Percentiles rank a stretch among this genome's conserved stretches.
Conservation (phyloP, 257 asterid species). For the Parsonsia alboflavescens region DNA sequence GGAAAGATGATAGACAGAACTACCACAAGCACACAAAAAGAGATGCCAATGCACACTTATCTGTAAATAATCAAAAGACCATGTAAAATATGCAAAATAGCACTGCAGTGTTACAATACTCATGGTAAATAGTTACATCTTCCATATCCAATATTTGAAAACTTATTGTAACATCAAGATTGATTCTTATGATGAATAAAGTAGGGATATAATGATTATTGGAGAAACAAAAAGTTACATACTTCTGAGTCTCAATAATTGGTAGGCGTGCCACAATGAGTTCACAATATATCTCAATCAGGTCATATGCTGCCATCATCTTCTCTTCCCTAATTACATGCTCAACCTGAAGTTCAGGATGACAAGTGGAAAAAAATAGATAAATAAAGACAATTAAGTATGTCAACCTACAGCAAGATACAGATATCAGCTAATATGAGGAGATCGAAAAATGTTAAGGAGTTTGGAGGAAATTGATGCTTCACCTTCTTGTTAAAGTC, state of each 20-base stretch:
- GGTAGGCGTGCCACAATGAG: slow-evolving; percentile 78
- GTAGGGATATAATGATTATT: slow-evolving; percentile 11
- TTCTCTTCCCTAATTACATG: slow-evolving; percentile 97
- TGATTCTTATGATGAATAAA: neutral
- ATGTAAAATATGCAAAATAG: neutral
- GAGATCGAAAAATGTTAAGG: neutral
- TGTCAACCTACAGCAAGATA: neutral
- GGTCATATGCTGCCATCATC: slow-evolving; percentile 91
- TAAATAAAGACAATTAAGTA: neutral
- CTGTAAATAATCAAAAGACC: neutral
- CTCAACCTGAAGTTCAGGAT: slow-evolving; percentile 59
- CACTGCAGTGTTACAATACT: neutral
- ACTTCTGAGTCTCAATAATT: slow-evolving; percentile 90
- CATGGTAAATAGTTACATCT: neutral
- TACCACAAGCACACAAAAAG: neutral
- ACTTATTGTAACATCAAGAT: neutral
- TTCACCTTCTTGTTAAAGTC: neutral
- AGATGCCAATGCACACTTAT: neutral
- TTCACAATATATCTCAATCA: slow-evolving; percentile 82
- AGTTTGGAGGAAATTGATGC: neutral
- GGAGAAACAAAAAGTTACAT: slow-evolving; percentile 29
- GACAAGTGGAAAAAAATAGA: slow-evolving; percentile 6
- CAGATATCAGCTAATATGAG: neutral
- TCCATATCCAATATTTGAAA: neutral
- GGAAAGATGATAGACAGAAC: neutral